Conservation (phyloP, 441 rosid species). For the Hypseocharis bilobata region DNA sequence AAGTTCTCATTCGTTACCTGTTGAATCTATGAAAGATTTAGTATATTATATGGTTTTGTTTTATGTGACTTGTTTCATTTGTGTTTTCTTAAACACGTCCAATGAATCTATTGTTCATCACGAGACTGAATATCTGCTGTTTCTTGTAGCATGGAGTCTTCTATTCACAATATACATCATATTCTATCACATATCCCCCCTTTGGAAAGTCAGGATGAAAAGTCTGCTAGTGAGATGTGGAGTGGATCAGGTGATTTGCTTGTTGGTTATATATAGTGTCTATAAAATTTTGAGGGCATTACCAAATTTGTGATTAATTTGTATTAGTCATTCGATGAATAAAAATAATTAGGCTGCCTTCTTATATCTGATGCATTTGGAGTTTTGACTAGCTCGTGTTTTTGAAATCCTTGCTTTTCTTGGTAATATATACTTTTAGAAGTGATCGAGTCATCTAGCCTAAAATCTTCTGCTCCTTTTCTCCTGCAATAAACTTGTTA, state of each 20-base stretch:
- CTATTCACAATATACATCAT: conserved; percentile 44
- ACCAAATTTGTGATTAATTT: neutral
- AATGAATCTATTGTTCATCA: neutral
- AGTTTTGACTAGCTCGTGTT: neutral
- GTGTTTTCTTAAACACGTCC: neutral
- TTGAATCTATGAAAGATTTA: too few relatives aligned
- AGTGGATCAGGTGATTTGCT: conserved; percentile 59
- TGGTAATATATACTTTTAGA: neutral
- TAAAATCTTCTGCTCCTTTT: neutral
- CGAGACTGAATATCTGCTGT: neutral
- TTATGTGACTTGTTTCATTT: neutral
- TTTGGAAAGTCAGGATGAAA: conserved; percentile 34
- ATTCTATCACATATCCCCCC: conserved; percentile 55
- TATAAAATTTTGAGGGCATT: neutral
- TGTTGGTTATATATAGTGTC: neutral
- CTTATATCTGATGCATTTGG: neutral
- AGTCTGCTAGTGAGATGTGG: conserved; percentile 61
- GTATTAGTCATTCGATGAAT: neutral
- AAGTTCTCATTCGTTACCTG: neutral
- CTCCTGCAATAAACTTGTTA: conserved; percentile 6
- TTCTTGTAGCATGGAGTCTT: conserved; percentile 43
- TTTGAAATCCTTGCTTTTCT: too few relatives aligned
- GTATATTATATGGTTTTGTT: neutral
- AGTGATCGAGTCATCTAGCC: neutral
- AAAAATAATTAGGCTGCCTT: neutral